Base-by-base conservation (phyloP, 2,329 filamentous ascomycete genomes). In the Trichophaea hybrida region DNA sequence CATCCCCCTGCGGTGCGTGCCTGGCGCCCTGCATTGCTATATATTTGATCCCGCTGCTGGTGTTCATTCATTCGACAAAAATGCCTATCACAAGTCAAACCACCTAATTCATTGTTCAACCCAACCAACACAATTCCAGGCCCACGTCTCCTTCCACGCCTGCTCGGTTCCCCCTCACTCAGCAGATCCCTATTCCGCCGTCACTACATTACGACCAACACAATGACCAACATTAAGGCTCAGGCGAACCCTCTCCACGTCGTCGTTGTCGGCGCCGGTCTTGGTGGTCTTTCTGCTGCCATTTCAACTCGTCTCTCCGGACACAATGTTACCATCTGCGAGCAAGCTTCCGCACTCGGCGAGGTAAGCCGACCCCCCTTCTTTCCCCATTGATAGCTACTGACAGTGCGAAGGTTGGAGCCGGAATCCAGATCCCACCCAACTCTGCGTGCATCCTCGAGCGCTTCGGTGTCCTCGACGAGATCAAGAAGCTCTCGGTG, bases 191-290 rank as follows among this genome's bases (percentile, higher is more conserved):
- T 49, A 8, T 17, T 24, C 38, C 38, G n/a, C 15, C 44, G 44
- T 5, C 44, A 24, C 24, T 24, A 24, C 24, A 24, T 24, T 24
- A 24, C 24, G 24, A 24, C 24, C 24, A 24, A 24, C 24, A n/a
- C 44, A 43, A 49, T 49, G 44, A 15, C 32, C 24, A 35, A 17
- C 13, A 53, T 35, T 13, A 12, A 13, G 13, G 40, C 10, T 46
- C 40, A 46, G n/a, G 32, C 33, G 50, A 53, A 57, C 32, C 55
- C 55, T 31, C 55, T 57, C 31, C 44, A 76, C 71, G 69, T 79
- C 32, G 72, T 80, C 24, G 70, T 81, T 32, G 74, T 79, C 17
- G 79, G 79, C n/a, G 79, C 77, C 7, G 79, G 79, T 5, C 72
- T 81, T 17, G 77, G 77, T 31, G 79, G 79, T 4, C 71, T 81